These are phyloP conservation scores for Fusarium caatingaense DNA, from an alignment of 2,329 filamentous ascomycete genomes.

Conservation along the genomic window DNA sequence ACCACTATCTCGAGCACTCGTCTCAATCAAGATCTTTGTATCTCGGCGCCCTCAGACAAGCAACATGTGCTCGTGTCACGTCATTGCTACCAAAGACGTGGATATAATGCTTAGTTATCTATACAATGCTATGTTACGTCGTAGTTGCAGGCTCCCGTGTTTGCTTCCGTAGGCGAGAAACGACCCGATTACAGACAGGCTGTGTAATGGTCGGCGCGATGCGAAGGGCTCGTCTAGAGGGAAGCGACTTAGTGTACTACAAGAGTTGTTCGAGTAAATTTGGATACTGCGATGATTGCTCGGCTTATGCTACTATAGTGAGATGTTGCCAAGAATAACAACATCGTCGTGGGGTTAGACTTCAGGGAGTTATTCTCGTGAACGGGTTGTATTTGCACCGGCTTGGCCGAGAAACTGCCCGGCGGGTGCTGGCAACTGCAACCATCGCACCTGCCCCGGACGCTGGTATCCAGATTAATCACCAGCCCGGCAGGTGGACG, in stretches of 20 bases:
- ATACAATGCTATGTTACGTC: conserved; percentile 18
- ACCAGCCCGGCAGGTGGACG: not conserved
- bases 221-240: conserved; percentile 26
- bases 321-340: conserved; percentile 17
- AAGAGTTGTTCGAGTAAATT: conserved; percentile 10
- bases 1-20: not conserved
- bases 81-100: conserved; percentile 30
- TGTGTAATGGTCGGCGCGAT: conserved; percentile 17
- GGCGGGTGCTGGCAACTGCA: conserved; percentile 10
- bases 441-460: conserved; percentile 3
- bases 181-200: conserved; percentile 11
- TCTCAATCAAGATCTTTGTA: not conserved
- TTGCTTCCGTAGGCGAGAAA: conserved; percentile 33
- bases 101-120: not conserved
- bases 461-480: conserved; percentile 11
- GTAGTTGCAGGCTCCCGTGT: conserved; percentile 32
- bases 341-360: not conserved
- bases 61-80: conserved; percentile 19
- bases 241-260: conserved; percentile 13
- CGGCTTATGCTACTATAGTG: conserved; percentile 13
- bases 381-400: not conserved
- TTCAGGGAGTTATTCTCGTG: not conserved
- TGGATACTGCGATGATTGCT: not conserved
- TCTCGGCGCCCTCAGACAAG: not conserved
- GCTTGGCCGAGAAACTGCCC: conserved; percentile 18